phyloP scores from a whole-genome alignment of 208 protist genomes.

The Novymonas esmeraldas region DNA sequence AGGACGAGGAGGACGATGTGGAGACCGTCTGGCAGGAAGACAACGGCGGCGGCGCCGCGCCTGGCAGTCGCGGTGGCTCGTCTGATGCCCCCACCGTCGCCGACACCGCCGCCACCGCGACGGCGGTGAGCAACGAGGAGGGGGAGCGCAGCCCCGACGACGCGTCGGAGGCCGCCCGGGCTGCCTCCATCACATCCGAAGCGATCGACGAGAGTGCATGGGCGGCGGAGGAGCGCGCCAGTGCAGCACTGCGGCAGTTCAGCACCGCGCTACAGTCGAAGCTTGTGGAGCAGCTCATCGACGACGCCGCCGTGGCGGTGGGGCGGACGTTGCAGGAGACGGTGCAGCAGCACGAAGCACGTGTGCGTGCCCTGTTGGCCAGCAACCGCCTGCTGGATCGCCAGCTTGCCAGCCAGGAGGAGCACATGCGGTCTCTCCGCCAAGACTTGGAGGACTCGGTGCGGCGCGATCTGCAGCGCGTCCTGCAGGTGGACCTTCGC shows the following conservation, averaged over 20 bases:
- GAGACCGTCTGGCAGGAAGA: background rate
- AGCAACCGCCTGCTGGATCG: constrained; percentile 17
- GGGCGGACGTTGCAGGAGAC: constrained; percentile 23
- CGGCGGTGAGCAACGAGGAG: background rate
- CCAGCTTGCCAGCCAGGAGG: constrained; percentile 12
- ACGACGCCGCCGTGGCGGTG: constrained; percentile 25
- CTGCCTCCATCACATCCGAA: constrained; percentile 18
- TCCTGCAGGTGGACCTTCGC: constrained; percentile 27
- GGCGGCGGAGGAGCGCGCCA: constrained; percentile 22
- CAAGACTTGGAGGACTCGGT: constrained; percentile 13
- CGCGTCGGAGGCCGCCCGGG: background rate
- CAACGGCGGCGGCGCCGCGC: background rate
- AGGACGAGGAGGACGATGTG: background rate
- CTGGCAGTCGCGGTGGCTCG: background rate
- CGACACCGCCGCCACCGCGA: background rate
- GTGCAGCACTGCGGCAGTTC: constrained; percentile 24
- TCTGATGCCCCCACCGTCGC: constrained; percentile 11
- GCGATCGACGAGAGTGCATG: constrained; percentile 10
- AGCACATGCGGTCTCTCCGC: constrained; percentile 17
- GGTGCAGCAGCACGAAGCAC: constrained; percentile 21
- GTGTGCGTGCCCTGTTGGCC: constrained; percentile 18
- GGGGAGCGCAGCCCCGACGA: no score
- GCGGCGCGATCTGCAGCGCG: constrained; percentile 18
- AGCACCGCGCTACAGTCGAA: constrained; percentile 31
- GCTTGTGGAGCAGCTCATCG: constrained; percentile 36